A percentile compares a stretch with the other conserved stretches of the same genome.
phyloP scores from a whole-genome alignment of 2,329 filamentous ascomycete genomes.

The Nemania serpens region DNA sequence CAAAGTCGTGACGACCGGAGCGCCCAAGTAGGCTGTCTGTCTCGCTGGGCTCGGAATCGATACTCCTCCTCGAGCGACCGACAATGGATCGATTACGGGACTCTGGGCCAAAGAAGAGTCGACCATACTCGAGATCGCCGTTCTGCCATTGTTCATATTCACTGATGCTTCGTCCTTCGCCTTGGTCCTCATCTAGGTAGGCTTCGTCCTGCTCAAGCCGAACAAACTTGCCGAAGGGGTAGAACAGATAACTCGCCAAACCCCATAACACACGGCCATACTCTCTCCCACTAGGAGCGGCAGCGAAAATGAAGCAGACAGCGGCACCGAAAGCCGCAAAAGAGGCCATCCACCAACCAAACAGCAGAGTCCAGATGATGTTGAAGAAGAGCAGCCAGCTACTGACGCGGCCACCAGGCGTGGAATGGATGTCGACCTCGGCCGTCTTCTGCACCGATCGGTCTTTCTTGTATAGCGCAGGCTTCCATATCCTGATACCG shows the following conservation, averaged over 20 bases:
- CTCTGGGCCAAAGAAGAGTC: conserved; percentile 91
- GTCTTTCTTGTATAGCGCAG: conserved; percentile 95
- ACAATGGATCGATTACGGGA: conserved; percentile 74
- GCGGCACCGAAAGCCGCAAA: conserved; percentile 75
- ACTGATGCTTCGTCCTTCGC: conserved; percentile 94
- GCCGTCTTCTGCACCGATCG: conserved; percentile 95
- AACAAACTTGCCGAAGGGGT: conserved; percentile 96
- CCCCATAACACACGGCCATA: conserved; percentile 88
- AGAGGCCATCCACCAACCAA: conserved; percentile 94
- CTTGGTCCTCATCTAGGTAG: conserved; percentile 91
- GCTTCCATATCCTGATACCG: conserved; percentile 98
- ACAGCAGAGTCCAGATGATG: conserved; percentile 83
- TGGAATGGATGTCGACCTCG: conserved; percentile 95
- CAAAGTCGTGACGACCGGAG: conserved; percentile 55
- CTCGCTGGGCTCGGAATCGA: conserved; percentile 83
- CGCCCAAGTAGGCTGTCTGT: conserved; percentile 84
- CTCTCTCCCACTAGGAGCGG: conserved; percentile 77
- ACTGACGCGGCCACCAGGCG: conserved; percentile 85
- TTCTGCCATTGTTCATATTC: conserved; percentile 99
- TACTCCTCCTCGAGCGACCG: conserved; percentile 82
- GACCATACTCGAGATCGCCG: conserved; percentile 92
- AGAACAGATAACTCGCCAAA: conserved; percentile 84
- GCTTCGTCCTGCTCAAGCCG: conserved; percentile 91
- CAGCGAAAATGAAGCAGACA: conserved; percentile 79
- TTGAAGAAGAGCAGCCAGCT: conserved; percentile 88